Percentiles rank a stretch among this genome's conserved stretches.
Evolutionary conservation across 371 early-diverging fungal genomes (phyloP).

Genomic region (Scutellospora calospora): DNA sequence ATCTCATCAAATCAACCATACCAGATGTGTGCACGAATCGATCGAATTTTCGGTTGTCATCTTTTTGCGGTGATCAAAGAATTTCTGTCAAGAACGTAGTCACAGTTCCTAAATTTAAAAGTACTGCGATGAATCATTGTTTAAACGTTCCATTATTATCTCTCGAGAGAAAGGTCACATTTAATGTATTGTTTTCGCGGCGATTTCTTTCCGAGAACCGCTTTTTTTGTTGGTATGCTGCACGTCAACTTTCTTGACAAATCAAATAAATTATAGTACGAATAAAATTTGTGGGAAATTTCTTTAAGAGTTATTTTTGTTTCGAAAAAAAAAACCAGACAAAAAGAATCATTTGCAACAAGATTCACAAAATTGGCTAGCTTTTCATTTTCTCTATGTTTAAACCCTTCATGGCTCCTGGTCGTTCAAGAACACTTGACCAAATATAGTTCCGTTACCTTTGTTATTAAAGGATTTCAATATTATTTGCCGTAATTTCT

Average conservation of each 20-base stretch:
- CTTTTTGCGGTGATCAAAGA: neutral
- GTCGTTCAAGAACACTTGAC: neutral
- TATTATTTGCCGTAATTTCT: neutral
- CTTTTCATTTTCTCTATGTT: too few species aligned
- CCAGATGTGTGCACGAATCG: slow-evolving; percentile 5
- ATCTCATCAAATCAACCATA: neutral
- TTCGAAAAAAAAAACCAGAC: too few species aligned
- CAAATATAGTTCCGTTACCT: neutral
- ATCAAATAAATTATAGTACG: too few species aligned
- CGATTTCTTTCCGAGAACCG: neutral
- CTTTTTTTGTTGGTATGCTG: too few species aligned
- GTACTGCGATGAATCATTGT: neutral
- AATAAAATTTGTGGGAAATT: too few species aligned
- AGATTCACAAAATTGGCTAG: too few species aligned
- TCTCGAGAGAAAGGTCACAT: neutral
- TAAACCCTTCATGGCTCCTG: too few species aligned
- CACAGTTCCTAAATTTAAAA: neutral
- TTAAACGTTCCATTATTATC: neutral
- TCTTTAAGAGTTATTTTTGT: too few species aligned
- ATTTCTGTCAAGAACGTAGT: neutral
- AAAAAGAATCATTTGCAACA: too few species aligned
- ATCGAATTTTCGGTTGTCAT: neutral
- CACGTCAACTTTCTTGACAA: too few species aligned
- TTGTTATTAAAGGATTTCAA: neutral
- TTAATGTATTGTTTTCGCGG: neutral